Evolutionary conservation across 441 rosid species (phyloP).

Genomic region (Cnidoscolus chayamansa): DNA sequence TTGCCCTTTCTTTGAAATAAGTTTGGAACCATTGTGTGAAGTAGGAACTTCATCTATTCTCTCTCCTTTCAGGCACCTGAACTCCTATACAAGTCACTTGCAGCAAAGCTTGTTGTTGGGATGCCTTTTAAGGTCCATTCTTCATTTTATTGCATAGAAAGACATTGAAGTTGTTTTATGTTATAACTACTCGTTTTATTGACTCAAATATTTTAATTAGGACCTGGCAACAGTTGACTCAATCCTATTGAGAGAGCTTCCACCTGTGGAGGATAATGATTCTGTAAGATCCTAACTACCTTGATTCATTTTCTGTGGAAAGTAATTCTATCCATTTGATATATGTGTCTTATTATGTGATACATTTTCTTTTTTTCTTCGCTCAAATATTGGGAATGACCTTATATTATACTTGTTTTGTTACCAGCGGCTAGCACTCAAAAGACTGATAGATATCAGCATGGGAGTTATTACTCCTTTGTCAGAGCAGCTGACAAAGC

Average conservation of each 20-base stretch:
- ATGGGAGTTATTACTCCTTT: conserved; percentile 89
- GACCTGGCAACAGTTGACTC: conserved; percentile 88
- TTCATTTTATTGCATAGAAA: conserved; percentile 16
- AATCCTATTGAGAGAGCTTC: conserved; percentile 70
- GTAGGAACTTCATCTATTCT: background rate
- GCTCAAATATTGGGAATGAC: conserved; percentile 20
- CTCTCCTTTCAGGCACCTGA: conserved; percentile 57
- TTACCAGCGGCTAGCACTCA: conserved; percentile 79
- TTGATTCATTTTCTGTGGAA: conserved; percentile 10
- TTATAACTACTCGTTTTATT: conserved; percentile 9
- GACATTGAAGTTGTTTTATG: background rate
- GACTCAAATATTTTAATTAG: conserved; percentile 36
- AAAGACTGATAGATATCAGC: conserved; percentile 80
- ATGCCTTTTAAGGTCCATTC: conserved; percentile 79
- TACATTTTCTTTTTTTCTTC: background rate
- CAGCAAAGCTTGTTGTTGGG: conserved; percentile 79
- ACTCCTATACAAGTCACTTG: conserved; percentile 82
- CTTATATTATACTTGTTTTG: conserved; percentile 21
- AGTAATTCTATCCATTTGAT: background rate
- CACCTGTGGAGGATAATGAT: conserved; percentile 70
- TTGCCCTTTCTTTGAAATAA: background rate
- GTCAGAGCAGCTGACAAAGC: conserved; percentile 91
- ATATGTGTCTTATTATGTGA: conserved; percentile 10
- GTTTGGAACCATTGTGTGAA: background rate
- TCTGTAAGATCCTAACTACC: conserved; percentile 54